Evolutionary conservation across 257 asterid genomes (phyloP).

Genomic region (Henckelia pumila): DNA sequence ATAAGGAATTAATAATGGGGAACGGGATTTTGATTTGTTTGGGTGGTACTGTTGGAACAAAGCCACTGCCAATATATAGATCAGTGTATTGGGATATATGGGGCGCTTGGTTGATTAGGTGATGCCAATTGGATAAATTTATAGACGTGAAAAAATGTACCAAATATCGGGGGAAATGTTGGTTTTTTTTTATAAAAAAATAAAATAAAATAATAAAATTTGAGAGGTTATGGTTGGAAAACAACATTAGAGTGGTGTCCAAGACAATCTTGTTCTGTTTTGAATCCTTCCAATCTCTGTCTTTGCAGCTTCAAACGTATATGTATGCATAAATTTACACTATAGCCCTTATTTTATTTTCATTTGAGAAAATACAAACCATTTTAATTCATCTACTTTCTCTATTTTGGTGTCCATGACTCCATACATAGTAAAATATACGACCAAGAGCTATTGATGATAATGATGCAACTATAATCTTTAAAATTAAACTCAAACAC

Average conservation of each 20-base stretch:
- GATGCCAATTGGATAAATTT: neutral
- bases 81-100: neutral
- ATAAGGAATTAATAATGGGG: neutral
- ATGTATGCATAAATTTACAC: neutral
- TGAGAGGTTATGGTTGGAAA: conserved; percentile 39
- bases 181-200: no score
- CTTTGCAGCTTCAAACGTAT: neutral
- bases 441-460: no score
- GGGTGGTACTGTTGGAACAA: conserved; percentile 26
- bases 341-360: neutral
- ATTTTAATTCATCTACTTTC: no score
- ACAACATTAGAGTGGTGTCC: conserved; percentile 56
- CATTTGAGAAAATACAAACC: neutral
- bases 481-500: no score
- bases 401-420: no score
- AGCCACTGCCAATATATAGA: conserved; percentile 23
- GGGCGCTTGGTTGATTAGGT: conserved; percentile 38
- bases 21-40: neutral
- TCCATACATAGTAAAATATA: no score
- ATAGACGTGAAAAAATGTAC: neutral
- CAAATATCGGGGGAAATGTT: no score
- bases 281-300: conserved; percentile 13
- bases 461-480: no score
- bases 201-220: no score
- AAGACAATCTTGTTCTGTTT: conserved; percentile 41